phyloP scores from a whole-genome alignment of 2,329 filamentous ascomycete species.

The Fusarium verrucosum region DNA sequence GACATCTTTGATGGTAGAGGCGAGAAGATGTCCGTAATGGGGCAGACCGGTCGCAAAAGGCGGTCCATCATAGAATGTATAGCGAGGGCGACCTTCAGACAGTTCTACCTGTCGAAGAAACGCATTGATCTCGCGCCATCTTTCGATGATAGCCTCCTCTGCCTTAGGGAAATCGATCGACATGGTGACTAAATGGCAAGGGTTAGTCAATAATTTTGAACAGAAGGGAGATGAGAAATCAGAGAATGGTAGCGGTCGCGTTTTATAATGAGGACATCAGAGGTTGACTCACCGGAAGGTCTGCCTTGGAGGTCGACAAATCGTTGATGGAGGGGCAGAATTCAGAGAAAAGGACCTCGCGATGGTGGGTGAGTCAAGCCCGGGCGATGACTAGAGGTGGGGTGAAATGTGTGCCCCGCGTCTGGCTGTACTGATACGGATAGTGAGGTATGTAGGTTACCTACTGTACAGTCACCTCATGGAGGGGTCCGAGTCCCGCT shows the following conservation, averaged over 20 bases:
- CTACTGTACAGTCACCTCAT: too few species aligned
- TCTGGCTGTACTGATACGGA: not conserved
- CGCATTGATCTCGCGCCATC: slow-evolving; percentile 92
- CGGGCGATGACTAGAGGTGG: slow-evolving; percentile 28
- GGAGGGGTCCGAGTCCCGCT: not conserved
- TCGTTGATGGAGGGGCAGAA: slow-evolving; percentile 43
- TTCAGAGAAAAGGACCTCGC: slow-evolving; percentile 38
- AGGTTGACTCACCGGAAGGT: slow-evolving; percentile 26
- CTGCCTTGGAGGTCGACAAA: slow-evolving; percentile 28
- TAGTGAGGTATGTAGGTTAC: not conserved
- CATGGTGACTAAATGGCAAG: slow-evolving; percentile 58
- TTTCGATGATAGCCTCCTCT: slow-evolving; percentile 83
- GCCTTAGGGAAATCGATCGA: slow-evolving; percentile 93
- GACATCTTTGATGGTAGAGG: slow-evolving; percentile 96
- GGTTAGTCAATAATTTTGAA: slow-evolving; percentile 19
- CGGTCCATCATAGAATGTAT: slow-evolving; percentile 94
- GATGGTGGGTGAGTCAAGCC: slow-evolving; percentile 46
- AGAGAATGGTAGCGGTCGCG: not conserved
- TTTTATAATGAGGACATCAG: not conserved
- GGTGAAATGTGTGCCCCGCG: slow-evolving; percentile 42
- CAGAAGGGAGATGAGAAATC: not conserved
- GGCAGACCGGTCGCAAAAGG: slow-evolving; percentile 78
- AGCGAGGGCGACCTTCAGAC: slow-evolving; percentile 81
- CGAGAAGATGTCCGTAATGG: slow-evolving; percentile 78
- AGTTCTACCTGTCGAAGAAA: slow-evolving; percentile 88